Evolutionary conservation across 768 basidiomycete species (phyloP), one percentile per base, ranked within the genome.

Genomic region (Trametes maxima): DNA sequence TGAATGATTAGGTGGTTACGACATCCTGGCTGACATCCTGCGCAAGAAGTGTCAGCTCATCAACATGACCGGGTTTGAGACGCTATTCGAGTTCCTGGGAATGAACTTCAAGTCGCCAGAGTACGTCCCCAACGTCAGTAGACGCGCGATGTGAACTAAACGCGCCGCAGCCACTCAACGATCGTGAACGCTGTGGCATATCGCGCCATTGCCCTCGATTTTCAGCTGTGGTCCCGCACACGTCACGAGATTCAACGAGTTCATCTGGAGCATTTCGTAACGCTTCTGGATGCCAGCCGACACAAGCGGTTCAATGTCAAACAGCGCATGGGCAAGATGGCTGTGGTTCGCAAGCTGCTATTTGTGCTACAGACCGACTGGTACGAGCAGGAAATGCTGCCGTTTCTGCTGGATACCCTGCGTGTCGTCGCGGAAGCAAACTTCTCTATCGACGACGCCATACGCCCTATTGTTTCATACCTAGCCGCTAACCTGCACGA

Each of bases 391-490:
- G 87, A 86, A 22, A 78, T 80, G 67, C 62, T 69, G 8, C 74
- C 77, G 0, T 77, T 77, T 52, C 66, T 94, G 7, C 70, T 88
- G 19, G 83, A 85, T 39, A 84, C 88, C 1, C 75, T 95, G 39
- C 82, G 80, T 43, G 77, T 82, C 5, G 82, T 85, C 3, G 80
- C 88, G 53, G 80, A 85, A 68, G 80, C 86, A 0, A 78, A 83
- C n/a, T 93, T 92, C 67, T 82, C 84, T 2, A 81, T 84, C 42
- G 89, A 90, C 25, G 87, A 89, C 49, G 79, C 82, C 0, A 89
- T 96, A 67, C 96, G 94, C 69, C 94, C 95, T 0, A 74, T 95
- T 1, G 85, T 94, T 4, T 89, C 93, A 0, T 96, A 92, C 71
- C 76, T 96, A 8, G 90, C 92, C 1, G 90, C 93, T 0, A 89